Base-by-base conservation (phyloP, 352 stramenopile species). In the Pythium sukuiense region DNA sequence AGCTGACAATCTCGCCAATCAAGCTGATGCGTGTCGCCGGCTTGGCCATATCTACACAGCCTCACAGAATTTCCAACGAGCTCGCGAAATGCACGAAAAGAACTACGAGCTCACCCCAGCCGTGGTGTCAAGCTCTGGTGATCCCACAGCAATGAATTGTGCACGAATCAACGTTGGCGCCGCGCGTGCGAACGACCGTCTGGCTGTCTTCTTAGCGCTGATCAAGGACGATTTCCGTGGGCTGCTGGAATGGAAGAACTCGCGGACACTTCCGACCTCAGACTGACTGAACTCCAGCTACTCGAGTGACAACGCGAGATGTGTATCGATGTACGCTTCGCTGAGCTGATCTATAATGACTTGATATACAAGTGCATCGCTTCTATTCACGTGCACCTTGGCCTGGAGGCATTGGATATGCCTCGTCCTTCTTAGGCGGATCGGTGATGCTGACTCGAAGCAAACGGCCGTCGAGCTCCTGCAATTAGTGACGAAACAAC, bases 81-180 rank as follows among this genome's bases (percentile, higher is more conserved):
- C 91, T 2, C 73, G 95, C 1, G 83, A 96, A 62, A 96, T 94
- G 77, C 93, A 94, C 67, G 87, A 96, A 62, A 91, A 94, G 41
- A 96, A 93, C 71, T 93, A 97, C 62, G 87, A 97, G 65, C 72
- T 96, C 20, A 76, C 91, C 9, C 81, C 83, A 27, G 79, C 72
- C 12, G 69, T 88, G 41, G 73, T 73, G 9, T 61, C 77, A 12
- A 75, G 71, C 37, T 74, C 77, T 0, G 67, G 65, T 11, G 81
- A 92, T 35, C 50, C 69, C 8, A 73, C 76, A 11, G 63, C 74
- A 4, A 72, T 89, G 18, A 93, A 95, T 65, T 81, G 76, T 12
- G 76, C 85, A 14, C 82, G 84, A 0, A 83, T 92, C 56, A 89
- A 83, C 52, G 75, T 92, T 8, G 85, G 87, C 1, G 83, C 80